Evolutionary conservation across 2,329 filamentous ascomycete species (phyloP).

Genomic region (Graphilbum fragrans): DNA sequence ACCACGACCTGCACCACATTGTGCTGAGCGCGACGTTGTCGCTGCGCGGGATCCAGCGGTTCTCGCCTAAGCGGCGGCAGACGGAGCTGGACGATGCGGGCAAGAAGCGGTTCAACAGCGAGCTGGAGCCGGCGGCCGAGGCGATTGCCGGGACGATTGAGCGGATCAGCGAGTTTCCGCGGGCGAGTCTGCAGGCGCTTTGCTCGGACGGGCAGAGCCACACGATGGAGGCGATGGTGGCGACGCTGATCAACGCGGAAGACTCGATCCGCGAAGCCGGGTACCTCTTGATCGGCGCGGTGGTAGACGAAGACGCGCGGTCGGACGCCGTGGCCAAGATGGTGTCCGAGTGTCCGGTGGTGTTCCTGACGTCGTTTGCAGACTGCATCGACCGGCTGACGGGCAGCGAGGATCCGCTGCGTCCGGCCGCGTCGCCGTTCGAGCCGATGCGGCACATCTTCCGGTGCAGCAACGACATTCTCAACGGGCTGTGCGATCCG

Average conservation of each 20-base stretch:
- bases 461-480: constrained; percentile 43
- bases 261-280: constrained; percentile 67
- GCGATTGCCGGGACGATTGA: constrained; percentile 65
- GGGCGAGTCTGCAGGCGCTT: constrained; percentile 58
- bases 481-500: constrained; percentile 43
- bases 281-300: constrained; percentile 69
- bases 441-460: constrained; percentile 44
- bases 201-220: constrained; percentile 49
- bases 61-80: constrained; percentile 42
- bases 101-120: constrained; percentile 65
- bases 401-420: constrained; percentile 9
- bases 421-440: constrained; percentile 30
- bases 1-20: constrained; percentile 60
- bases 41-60: constrained; percentile 64
- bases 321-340: constrained; percentile 35
- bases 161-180: constrained; percentile 63
- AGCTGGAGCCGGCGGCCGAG: constrained; percentile 43
- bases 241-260: constrained; percentile 71
- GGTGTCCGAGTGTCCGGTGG: constrained; percentile 29
- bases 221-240: constrained; percentile 62
- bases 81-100: constrained; percentile 23
- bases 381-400: constrained; percentile 29
- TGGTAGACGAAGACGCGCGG: constrained; percentile 54
- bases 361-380: constrained; percentile 31
- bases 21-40: constrained; percentile 60